phyloP scores from a whole-genome alignment of 2,329 filamentous ascomycete species.

The Fusarium annulatum region DNA sequence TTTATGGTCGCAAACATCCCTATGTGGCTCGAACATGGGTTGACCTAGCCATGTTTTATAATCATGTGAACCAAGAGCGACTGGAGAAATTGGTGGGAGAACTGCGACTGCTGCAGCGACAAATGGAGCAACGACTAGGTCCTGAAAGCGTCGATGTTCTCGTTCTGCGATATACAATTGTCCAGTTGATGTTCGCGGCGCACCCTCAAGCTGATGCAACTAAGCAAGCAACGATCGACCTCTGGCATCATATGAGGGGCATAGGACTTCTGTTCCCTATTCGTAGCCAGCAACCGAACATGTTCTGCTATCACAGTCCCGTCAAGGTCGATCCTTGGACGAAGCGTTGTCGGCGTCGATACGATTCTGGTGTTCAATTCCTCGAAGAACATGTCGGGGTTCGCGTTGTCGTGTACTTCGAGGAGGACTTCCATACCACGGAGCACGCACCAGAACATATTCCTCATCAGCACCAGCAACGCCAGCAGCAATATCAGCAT shows the following conservation, averaged over 20 bases:
- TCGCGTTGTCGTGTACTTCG: constrained; percentile 55
- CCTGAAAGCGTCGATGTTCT: constrained; percentile 51
- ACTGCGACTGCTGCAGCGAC: constrained; percentile 50
- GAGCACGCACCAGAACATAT: constrained; percentile 52
- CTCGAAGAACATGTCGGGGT: constrained; percentile 54
- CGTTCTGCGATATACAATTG: constrained; percentile 54
- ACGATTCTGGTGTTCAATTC: constrained; percentile 52
- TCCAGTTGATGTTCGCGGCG: constrained; percentile 53
- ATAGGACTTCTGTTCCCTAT: constrained; percentile 52
- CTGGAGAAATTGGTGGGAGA: constrained; percentile 53
- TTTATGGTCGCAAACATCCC: constrained; percentile 56
- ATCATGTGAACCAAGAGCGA: constrained; percentile 51
- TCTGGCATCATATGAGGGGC: constrained; percentile 52
- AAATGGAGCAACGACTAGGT: constrained; percentile 52
- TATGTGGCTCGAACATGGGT: constrained; percentile 57
- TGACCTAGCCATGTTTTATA: constrained; percentile 55
- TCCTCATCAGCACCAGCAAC: constrained; percentile 26
- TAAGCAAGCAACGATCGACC: constrained; percentile 51
- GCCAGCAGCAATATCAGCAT: constrained; percentile 27
- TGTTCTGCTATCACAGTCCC: constrained; percentile 57
- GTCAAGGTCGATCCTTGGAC: constrained; percentile 58
- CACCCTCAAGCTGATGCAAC: constrained; percentile 50
- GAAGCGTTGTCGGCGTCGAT: constrained; percentile 56
- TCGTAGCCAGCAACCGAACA: constrained; percentile 52
- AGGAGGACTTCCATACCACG: constrained; percentile 57